Evolutionary conservation across 305 asterid genomes (phyloP).

Genomic region (Coffea humblotiana): DNA sequence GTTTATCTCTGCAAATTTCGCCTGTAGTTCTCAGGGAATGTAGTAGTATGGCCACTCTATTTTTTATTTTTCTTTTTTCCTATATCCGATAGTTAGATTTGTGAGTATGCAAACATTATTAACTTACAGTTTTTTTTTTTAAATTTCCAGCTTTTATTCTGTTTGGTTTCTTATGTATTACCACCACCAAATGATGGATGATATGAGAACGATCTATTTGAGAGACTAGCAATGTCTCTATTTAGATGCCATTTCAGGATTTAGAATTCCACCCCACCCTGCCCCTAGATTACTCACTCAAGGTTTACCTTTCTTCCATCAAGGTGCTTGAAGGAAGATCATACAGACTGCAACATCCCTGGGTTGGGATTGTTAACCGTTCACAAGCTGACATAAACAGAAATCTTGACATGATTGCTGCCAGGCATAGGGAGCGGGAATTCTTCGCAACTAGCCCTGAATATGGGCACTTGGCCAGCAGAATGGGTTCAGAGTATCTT

Average conservation of each 20-base stretch:
- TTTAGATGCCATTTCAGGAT: not conserved
- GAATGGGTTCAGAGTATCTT: conserved; percentile 95
- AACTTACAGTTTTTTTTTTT: not conserved
- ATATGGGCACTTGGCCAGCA: conserved; percentile 83
- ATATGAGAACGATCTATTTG: no score
- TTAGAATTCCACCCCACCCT: not conserved
- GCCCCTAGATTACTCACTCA: not conserved
- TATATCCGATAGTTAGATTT: no score
- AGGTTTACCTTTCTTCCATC: conserved; percentile 10
- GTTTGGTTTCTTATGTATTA: not conserved
- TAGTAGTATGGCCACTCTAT: not conserved
- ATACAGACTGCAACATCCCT: conserved; percentile 79
- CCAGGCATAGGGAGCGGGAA: conserved; percentile 78
- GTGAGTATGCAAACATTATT: not conserved
- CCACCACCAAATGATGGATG: no score
- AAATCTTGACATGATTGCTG: conserved; percentile 69
- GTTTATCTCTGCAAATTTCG: not conserved
- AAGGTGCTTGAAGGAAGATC: conserved; percentile 96
- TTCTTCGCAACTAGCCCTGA: conserved; percentile 88
- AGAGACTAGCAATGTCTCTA: no score
- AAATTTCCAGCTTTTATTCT: not conserved
- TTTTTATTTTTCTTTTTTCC: no score
- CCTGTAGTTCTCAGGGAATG: not conserved
- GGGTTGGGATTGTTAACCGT: conserved; percentile 96
- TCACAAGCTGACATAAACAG: conserved; percentile 92